Base-by-base conservation (phyloP, 2,329 filamentous ascomycete species). In the Alternaria conjuncta region DNA sequence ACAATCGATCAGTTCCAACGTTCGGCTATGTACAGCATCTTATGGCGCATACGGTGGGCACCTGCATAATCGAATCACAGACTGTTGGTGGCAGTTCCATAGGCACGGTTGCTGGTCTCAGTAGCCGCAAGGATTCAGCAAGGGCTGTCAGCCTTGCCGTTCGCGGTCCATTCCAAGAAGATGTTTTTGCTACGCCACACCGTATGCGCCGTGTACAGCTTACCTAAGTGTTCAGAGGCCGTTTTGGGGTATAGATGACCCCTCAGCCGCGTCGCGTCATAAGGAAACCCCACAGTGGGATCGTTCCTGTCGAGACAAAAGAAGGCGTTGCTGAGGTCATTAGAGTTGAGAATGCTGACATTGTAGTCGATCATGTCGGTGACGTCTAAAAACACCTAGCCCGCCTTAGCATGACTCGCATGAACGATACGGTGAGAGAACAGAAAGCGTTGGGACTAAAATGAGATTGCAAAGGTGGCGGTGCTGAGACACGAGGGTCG, bases 291-390 rank as follows among this genome's bases (percentile, higher is more conserved):
- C n/a, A 83, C 75, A 18, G 92, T 92, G 5, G 94, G 93, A 74
- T 97, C 91, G 43, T 85, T 82, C 49, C 83, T 86, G 54, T 90
- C 89, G 15, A 97, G 86, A 71, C 90, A 89, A 78, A 97, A 97
- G 82, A 94, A 97, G 0, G 93, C 94, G 55, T 88, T 78, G 1
- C 76, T 67, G 51, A 94, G 81, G 62, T 90, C 85, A 71, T 90
- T 84, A 20, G 71, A 80, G 75, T 95, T 96, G 49, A 97, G 80
- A 25, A 93, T 84, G 18, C 84, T 85, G 55, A 90, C 72, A 75
- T 97, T 98, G 83, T 94, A 96, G 46, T 91, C 87, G 59, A 98
- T 84, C 68, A 97, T 89, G 67, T 97, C 92, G 9, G 93, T 95
- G 46, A 95, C 92, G 74, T 98, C 93, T 81, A 92, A 80, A 74